These are phyloP conservation scores for Colletotrichum brevisporum DNA, from an alignment of 2,329 filamentous ascomycete genomes.

Conservation along the genomic window DNA sequence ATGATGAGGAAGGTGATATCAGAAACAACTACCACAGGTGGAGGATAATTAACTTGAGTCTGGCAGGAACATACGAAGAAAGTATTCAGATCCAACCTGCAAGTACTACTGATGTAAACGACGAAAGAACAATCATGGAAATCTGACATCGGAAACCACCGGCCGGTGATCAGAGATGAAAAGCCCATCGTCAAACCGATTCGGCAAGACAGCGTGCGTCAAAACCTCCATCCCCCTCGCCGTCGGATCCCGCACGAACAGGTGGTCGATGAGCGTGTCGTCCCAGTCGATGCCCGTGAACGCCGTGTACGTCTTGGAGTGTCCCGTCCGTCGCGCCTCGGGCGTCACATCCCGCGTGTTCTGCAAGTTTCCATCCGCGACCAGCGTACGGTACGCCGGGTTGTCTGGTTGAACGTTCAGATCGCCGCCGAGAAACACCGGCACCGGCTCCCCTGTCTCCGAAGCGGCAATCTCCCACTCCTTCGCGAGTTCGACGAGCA, in stretches of 20 bases:
- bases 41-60: too few species aligned
- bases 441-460: slow-evolving; percentile 17
- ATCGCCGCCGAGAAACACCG: slow-evolving; percentile 52
- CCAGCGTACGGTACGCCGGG: slow-evolving; percentile 45
- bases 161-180: slow-evolving; percentile 52
- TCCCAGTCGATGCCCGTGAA: slow-evolving; percentile 44
- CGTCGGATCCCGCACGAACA: slow-evolving; percentile 48
- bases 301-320: slow-evolving; percentile 49
- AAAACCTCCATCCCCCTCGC: slow-evolving; percentile 42
- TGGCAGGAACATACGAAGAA: too few species aligned
- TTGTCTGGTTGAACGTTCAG: slow-evolving; percentile 49
- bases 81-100: too few species aligned
- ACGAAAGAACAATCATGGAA: slow-evolving; percentile 3
- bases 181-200: slow-evolving; percentile 46
- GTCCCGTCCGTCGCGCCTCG: slow-evolving; percentile 43
- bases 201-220: slow-evolving; percentile 46
- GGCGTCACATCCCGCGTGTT: slow-evolving; percentile 47
- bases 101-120: too few species aligned
- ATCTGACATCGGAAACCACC: slow-evolving; percentile 48
- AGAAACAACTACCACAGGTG: too few species aligned
- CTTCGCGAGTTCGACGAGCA: slow-evolving; percentile 50
- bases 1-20: too few species aligned
- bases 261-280: slow-evolving; percentile 46
- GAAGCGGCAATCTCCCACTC: slow-evolving; percentile 42
- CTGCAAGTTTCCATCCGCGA: slow-evolving; percentile 42